Conservation (phyloP, 2,329 filamentous ascomycete species). For the Diplodia mutila region DNA sequence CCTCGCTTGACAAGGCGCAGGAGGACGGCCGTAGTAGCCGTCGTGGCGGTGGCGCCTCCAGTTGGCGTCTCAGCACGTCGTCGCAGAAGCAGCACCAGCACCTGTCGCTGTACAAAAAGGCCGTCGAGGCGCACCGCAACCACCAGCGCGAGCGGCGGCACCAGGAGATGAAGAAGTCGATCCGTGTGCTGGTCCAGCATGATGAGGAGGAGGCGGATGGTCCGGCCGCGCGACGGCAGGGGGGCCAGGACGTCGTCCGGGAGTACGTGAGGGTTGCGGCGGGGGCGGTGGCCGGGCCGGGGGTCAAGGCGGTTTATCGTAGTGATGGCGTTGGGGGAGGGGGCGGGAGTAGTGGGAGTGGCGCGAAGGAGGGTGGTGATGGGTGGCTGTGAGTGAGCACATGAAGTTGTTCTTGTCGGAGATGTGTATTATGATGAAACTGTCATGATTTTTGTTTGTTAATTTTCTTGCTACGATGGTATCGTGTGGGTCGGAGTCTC, state of each 20-base stretch:
- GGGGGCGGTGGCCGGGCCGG: not conserved
- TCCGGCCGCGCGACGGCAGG: not conserved
- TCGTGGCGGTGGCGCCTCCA: not conserved
- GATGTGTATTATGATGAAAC: too few relatives aligned
- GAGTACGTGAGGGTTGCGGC: too few relatives aligned
- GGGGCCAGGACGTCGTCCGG: not conserved
- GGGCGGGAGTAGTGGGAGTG: not conserved
- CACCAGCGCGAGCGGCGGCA: slow-evolving; percentile 3
- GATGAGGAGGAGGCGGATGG: slow-evolving; percentile 11
- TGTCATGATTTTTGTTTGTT: not conserved
- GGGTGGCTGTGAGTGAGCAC: not conserved
- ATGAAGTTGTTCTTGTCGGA: not conserved
- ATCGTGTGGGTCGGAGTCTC: too few relatives aligned
- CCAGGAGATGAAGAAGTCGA: slow-evolving; percentile 11
- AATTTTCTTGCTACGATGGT: not conserved
- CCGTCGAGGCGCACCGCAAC: slow-evolving; percentile 9
- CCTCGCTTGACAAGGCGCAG: not conserved
- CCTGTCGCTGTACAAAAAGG: not conserved
- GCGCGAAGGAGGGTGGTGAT: not conserved
- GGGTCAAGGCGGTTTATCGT: not conserved
- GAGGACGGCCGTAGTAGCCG: not conserved
- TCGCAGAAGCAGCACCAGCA: not conserved
- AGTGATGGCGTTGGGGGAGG: not conserved
- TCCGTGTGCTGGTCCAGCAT: slow-evolving; percentile 8
- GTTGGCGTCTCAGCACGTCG: not conserved